A percentile compares a stretch with the other conserved stretches of the same genome.
Conservation (phyloP, 805 yeast species). For the Isabelozyma rhagii region DNA sequence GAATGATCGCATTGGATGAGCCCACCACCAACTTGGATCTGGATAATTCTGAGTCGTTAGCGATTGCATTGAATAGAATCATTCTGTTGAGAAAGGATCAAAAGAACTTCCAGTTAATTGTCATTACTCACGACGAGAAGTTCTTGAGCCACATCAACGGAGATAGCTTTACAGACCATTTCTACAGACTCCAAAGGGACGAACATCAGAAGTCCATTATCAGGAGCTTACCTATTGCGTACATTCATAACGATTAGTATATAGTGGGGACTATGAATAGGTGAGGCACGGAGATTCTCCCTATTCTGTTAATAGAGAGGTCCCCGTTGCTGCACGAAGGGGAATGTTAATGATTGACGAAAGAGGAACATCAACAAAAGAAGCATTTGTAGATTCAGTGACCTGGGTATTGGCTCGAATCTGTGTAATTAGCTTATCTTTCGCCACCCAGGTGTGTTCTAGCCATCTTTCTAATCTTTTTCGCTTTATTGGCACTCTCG, state of each 20-base stretch:
- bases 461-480: constrained; percentile 69
- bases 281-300: too few species aligned
- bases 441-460: constrained; percentile 68
- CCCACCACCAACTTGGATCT: constrained; percentile 95
- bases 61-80: constrained; percentile 70
- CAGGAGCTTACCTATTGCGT: constrained; percentile 41
- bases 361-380: background rate
- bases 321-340: background rate
- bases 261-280: background rate
- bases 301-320: background rate
- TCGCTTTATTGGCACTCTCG: constrained; percentile 50
- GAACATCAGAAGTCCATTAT: constrained; percentile 79
- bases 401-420: constrained; percentile 11
- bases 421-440: constrained; percentile 45
- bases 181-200: constrained; percentile 77
- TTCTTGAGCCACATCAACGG: constrained; percentile 86
- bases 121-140: constrained; percentile 94
- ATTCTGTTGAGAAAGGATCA: constrained; percentile 74
- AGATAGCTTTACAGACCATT: constrained; percentile 78
- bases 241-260: constrained; percentile 29
- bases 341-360: background rate
- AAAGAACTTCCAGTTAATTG: constrained; percentile 87
- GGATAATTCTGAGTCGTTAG: constrained; percentile 85
- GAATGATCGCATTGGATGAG: constrained; percentile 94
- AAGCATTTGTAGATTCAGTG: background rate